Conservation (phyloP, 495 filamentous ascomycete species). For the Penicillium robsamsonii region DNA sequence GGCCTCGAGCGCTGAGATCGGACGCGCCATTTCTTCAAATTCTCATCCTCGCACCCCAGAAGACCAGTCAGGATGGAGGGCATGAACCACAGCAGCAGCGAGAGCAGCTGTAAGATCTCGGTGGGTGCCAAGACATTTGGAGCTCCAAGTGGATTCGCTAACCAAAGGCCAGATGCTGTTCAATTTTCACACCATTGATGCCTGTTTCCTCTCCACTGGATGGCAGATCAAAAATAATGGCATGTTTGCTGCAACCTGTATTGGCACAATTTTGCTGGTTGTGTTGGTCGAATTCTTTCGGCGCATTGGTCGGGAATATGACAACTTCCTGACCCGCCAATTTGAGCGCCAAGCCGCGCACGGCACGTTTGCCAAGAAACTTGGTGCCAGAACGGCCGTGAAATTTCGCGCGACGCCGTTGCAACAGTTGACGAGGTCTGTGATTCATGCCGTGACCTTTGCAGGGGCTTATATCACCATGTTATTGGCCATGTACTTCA, state of each 20-base stretch:
- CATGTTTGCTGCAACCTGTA: constrained; percentile 64
- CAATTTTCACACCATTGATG: constrained; percentile 66
- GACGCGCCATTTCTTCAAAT: neutral
- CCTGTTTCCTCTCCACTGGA: constrained; percentile 59
- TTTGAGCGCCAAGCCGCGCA: constrained; percentile 32
- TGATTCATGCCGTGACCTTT: constrained; percentile 61
- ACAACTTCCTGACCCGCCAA: constrained; percentile 50
- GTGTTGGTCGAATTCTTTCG: constrained; percentile 60
- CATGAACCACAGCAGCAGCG: constrained; percentile 19
- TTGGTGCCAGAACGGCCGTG: constrained; percentile 8
- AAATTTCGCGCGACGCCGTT: constrained; percentile 47
- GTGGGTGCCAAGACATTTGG: constrained; percentile 21
- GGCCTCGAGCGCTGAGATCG: neutral
- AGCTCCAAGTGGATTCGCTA: neutral
- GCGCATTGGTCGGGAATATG: constrained; percentile 55
- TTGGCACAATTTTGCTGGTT: constrained; percentile 62
- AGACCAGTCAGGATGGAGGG: constrained; percentile 11
- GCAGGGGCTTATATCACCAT: constrained; percentile 65
- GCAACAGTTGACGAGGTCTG: constrained; percentile 57
- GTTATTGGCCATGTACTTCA: constrained; percentile 62
- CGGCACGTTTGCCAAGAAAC: constrained; percentile 19
- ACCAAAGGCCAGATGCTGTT: constrained; percentile 58
- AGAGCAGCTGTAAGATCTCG: constrained; percentile 26
- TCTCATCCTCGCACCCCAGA: neutral
- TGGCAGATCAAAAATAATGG: constrained; percentile 61